These are phyloP conservation scores for Alternaria sp. DNA, from an alignment of 2,329 filamentous ascomycete species.

Conservation along the genomic window DNA sequence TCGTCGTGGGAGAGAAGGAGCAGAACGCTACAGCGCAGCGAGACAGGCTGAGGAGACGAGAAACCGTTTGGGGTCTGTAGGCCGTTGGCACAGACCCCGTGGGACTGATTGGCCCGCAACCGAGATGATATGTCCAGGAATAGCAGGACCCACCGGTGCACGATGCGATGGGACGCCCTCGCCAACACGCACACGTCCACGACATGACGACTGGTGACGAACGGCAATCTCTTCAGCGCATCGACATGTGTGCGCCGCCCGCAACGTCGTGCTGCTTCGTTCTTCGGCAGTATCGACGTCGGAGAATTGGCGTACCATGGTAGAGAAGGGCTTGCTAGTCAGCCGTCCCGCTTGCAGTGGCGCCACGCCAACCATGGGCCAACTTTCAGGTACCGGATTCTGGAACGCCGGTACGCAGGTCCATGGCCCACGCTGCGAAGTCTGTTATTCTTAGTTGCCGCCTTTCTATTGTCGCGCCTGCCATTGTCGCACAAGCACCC, in stretches of 20 bases:
- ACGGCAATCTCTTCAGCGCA: background rate
- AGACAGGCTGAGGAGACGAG: slow-evolving; percentile 10
- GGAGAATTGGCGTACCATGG: slow-evolving; percentile 13
- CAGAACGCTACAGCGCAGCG: slow-evolving; percentile 17
- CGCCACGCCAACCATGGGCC: slow-evolving; percentile 10
- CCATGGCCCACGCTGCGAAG: slow-evolving; percentile 6
- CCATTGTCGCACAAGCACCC: background rate
- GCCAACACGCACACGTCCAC: background rate
- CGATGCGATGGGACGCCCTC: background rate
- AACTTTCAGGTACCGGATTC: slow-evolving; percentile 13
- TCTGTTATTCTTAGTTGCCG: slow-evolving; percentile 16
- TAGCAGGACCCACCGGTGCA: slow-evolving; percentile 16
- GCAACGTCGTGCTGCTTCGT: background rate
- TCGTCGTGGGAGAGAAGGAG: slow-evolving; percentile 32
- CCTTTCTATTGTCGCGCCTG: slow-evolving; percentile 8
- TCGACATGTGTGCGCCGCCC: background rate
- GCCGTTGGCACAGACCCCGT: slow-evolving; percentile 4
- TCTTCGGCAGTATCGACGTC: background rate
- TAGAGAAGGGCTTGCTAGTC: slow-evolving; percentile 2
- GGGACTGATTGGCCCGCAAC: slow-evolving; percentile 21
- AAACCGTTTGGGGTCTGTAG: slow-evolving; percentile 9
- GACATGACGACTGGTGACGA: slow-evolving; percentile 1
- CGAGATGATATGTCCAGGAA: slow-evolving; percentile 25
- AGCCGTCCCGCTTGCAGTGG: slow-evolving; percentile 15
- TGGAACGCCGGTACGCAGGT: slow-evolving; percentile 15